Conservation (phyloP, 306 rosid genomes). For the Acacia acuminata region DNA sequence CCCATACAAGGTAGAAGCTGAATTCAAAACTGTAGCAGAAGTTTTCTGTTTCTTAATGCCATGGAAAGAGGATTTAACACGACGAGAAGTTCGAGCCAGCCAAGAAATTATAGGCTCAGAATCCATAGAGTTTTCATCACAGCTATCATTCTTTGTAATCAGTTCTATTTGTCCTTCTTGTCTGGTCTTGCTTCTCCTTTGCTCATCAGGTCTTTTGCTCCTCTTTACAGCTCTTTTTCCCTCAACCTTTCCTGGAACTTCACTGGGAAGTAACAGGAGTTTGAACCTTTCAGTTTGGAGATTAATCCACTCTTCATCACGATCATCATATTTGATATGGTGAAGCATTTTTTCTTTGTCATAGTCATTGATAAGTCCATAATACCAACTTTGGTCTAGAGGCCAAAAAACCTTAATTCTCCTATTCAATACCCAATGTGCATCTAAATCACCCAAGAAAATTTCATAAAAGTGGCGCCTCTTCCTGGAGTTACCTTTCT, state of each 20-base stretch:
- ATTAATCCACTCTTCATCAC: conserved; percentile 86
- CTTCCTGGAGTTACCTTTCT: conserved; percentile 53
- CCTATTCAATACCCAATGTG: conserved; percentile 62
- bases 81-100: conserved; percentile 61
- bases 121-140: conserved; percentile 56
- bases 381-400: conserved; percentile 77
- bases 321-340: conserved; percentile 82
- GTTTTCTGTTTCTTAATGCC: conserved; percentile 59
- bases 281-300: conserved; percentile 77
- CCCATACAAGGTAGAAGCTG: conserved; percentile 36
- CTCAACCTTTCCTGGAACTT: conserved; percentile 60
- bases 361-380: conserved; percentile 69
- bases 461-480: conserved; percentile 84
- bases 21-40: conserved; percentile 33
- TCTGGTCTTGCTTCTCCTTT: conserved; percentile 38
- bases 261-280: conserved; percentile 76
- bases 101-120: conserved; percentile 83
- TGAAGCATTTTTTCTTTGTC: conserved; percentile 65
- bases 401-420: conserved; percentile 84
- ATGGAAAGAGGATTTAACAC: conserved; percentile 50
- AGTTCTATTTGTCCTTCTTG: conserved; percentile 46
- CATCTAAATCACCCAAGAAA: conserved; percentile 59
- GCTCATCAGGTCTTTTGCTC: conserved; percentile 37
- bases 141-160: conserved; percentile 42
- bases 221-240: conserved; percentile 35